Percentiles rank a stretch among this genome's conserved stretches.
These are phyloP conservation scores for Pichia sporocuriosa DNA, from an alignment of 805 yeast genomes.

Conservation along the genomic window DNA sequence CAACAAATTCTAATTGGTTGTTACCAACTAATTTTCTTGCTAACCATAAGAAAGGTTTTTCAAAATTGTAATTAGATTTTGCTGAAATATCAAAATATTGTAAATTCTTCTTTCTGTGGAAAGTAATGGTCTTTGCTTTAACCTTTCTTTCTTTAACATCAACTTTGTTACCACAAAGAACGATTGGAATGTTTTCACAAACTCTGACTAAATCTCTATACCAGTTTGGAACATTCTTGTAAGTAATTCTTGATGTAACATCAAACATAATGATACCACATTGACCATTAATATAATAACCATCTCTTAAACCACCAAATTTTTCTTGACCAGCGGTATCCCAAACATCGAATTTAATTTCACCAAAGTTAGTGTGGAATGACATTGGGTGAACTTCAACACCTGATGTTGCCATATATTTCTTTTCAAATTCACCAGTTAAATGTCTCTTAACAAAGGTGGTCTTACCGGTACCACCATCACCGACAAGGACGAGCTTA, in stretches of 20 bases:
- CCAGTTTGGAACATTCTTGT: conserved; percentile 99
- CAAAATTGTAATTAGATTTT: conserved; percentile 98
- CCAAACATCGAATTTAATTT: conserved; percentile 98
- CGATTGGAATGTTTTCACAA: conserved; percentile 99
- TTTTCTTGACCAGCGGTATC: conserved; percentile 99
- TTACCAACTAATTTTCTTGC: conserved; percentile 99
- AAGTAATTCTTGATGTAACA: conserved; percentile 98
- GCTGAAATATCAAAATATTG: conserved; percentile 99
- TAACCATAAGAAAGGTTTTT: conserved; percentile 99
- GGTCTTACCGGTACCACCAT: conserved; percentile 99
- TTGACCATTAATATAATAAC: conserved; percentile 98
- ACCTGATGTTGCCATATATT: conserved; percentile 98
- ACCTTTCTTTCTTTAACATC: conserved; percentile 99
- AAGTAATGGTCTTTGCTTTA: conserved; percentile 98
- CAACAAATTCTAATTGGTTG: conserved; percentile 97
- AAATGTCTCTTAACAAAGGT: conserved; percentile 99
- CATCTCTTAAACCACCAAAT: conserved; percentile 99
- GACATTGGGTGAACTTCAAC: conserved; percentile 99
- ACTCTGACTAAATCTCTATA: conserved; percentile 99
- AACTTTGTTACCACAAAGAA: conserved; percentile 98
- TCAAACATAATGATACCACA: conserved; percentile 99
- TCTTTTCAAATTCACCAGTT: conserved; percentile 98
- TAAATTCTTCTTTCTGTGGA: conserved; percentile 99
- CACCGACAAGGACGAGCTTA: conserved; percentile 98
- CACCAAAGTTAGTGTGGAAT: conserved; percentile 97